These are phyloP conservation scores for Dictyostelium capitatum DNA, from an alignment of 78 protist species.

Conservation along the genomic window DNA sequence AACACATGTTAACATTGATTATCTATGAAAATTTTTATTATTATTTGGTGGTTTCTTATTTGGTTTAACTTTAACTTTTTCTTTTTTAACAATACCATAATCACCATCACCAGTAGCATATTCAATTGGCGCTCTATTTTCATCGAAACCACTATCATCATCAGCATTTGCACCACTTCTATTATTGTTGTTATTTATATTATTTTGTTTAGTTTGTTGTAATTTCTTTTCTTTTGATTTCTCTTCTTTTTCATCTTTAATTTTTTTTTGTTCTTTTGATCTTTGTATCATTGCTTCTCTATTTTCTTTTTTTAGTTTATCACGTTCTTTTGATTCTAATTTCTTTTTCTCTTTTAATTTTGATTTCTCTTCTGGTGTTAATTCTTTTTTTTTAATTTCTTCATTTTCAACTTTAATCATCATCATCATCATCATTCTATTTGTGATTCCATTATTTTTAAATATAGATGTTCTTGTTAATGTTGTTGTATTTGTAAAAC, in stretches of 20 bases:
- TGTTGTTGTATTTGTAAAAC: no score
- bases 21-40: constrained; percentile 30
- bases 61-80: constrained; percentile 53
- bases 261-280: constrained; percentile 4
- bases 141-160: neutral
- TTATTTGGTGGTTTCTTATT: constrained; percentile 41
- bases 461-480: neutral
- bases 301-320: constrained; percentile 48
- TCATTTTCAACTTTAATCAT: neutral
- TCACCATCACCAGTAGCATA: constrained; percentile 18
- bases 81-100: neutral
- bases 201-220: neutral
- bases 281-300: constrained; percentile 45
- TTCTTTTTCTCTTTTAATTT: constrained; percentile 11
- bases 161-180: neutral
- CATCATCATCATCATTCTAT: constrained; percentile 17
- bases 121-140: neutral
- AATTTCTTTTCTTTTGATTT: constrained; percentile 29
- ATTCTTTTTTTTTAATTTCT: neutral
- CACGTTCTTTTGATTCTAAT: neutral
- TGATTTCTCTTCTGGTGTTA: constrained; percentile 13
- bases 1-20: neutral
- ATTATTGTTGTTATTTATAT: neutral
- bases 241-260: constrained; percentile 26
- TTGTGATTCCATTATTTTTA: neutral